Evolutionary conservation across 805 yeast genomes (phyloP), one percentile per base, ranked within the genome.

Genomic region (Nakazawaea wickerhamii): DNA sequence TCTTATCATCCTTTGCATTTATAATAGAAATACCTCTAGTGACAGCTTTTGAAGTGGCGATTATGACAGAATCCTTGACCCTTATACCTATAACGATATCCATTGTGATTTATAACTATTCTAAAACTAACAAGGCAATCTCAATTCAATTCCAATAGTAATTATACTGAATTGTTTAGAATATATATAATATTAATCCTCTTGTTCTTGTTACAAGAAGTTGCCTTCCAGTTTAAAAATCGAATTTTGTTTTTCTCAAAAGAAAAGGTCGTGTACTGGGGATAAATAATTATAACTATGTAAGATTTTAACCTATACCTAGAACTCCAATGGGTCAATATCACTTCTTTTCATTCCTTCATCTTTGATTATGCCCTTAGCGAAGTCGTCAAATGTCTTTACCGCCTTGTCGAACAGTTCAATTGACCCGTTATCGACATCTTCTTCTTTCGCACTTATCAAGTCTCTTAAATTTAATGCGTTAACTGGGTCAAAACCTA

Each of bases 1-100:
- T 86, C 66, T 88, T 88, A 63, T 83, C 89, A 62, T 88, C 96
- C 38, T 74, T 70, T 40, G 77, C 79, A 57, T 86, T 86, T 51
- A 88, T 65, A 39, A 88, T 75, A 11, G 95, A 82, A 43, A 89
- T 84, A 44, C 96, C 96, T 52, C 99, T 77, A 8, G 95, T 86
- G 45, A 83, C 86, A 4, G 97, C 96, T 61, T 84, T 87, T 9
- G 97, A 89, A n/a, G 98, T 86, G 57, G 96, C 96, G 44, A 91
- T 65, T 47, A 93, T 73, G 35, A 91, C 95, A 48, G 80, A 74
- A 56, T 88, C 95, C 55, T 78, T 68, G 26, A 89, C 84, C 56
- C 76, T 82, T 54, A 91, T 82, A 45, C 98, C 98, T 54, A 91
- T 70, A 43, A 91, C 69, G 55, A 91, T 81, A 70, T 35, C 38